Percentiles rank a stretch among this genome's conserved stretches.
phyloP scores from a whole-genome alignment of 345 rosid genomes.

The Dipteronia sinensis region DNA sequence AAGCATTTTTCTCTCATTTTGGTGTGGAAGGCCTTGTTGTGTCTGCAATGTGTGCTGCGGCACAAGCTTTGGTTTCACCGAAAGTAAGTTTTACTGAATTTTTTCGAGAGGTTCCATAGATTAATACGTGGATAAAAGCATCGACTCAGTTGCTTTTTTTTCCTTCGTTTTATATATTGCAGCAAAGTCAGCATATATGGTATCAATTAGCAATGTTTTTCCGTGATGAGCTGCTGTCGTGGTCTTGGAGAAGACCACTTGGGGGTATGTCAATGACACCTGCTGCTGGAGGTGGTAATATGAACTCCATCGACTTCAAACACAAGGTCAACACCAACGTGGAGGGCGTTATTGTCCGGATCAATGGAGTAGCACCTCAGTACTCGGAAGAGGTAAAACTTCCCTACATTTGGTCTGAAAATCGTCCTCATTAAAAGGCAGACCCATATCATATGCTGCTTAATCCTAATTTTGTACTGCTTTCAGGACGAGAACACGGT shows the following conservation, averaged over 20 bases:
- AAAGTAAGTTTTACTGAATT: constrained; percentile 51
- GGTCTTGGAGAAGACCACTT: constrained; percentile 96
- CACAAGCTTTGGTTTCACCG: constrained; percentile 89
- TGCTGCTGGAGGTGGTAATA: constrained; percentile 57
- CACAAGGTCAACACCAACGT: constrained; percentile 78
- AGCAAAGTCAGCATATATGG: constrained; percentile 92
- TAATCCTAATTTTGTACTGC: neutral
- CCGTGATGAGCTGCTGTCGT: constrained; percentile 88
- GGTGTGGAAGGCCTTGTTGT: constrained; percentile 97
- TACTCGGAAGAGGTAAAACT: constrained; percentile 79
- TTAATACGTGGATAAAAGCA: neutral
- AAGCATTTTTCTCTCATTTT: constrained; percentile 89
- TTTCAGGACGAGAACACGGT: constrained; percentile 74
- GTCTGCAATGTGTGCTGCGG: constrained; percentile 91
- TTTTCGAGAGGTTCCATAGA: neutral
- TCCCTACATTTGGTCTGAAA: neutral
- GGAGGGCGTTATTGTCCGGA: constrained; percentile 67
- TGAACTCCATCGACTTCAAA: constrained; percentile 78
- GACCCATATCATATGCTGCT: too few relatives aligned
- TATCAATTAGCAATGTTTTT: constrained; percentile 98
- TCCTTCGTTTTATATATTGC: constrained; percentile 27
- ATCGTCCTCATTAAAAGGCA: too few relatives aligned
- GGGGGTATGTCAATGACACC: constrained; percentile 67
- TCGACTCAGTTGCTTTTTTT: constrained; percentile 4
- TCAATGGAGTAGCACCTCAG: constrained; percentile 81